These are phyloP conservation scores for Blastosporella zonata DNA, from an alignment of 1,284 basidiomycete species.

Conservation along the genomic window DNA sequence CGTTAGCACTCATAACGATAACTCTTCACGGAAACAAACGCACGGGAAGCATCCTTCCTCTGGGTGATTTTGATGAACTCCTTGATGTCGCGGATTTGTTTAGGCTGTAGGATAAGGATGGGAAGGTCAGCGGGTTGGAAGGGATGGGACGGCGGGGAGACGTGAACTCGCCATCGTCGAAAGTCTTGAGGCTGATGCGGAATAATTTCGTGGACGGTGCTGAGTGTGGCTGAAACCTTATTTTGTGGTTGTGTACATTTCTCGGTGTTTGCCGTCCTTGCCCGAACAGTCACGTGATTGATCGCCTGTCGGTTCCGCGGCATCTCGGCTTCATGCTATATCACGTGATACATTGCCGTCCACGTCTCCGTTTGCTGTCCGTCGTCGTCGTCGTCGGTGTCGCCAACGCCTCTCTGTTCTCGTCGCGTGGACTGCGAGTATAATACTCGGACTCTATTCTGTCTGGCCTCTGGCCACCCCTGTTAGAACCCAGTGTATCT, in stretches of 20 bases:
- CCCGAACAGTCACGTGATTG: constrained; percentile 4
- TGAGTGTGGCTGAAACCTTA: constrained; percentile 29
- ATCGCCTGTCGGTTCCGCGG: not conserved
- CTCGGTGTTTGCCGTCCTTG: constrained; percentile 21
- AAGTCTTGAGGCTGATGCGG: constrained; percentile 29
- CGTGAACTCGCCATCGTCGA: constrained; percentile 35
- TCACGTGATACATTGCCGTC: not conserved
- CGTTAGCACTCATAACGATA: not conserved
- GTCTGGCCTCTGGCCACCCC: constrained; percentile 5
- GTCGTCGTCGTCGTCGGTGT: not conserved
- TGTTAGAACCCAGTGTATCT: constrained; percentile 7
- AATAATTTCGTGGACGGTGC: constrained; percentile 20
- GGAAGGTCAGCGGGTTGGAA: not conserved
- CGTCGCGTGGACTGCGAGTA: not conserved
- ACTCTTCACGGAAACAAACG: constrained; percentile 24
- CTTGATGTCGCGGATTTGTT: constrained; percentile 99
- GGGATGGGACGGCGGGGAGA: constrained; percentile 1
- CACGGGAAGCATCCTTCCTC: constrained; percentile 83
- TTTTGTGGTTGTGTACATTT: constrained; percentile 21
- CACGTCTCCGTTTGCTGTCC: not conserved
- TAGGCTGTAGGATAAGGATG: constrained; percentile 59
- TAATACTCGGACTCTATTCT: not conserved
- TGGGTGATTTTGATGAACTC: constrained; percentile 96
- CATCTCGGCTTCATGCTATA: constrained; percentile 2
- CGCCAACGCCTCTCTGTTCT: not conserved